Percentiles rank a stretch among this genome's conserved stretches.
These are phyloP conservation scores for Silene coronaria DNA, from an alignment of 179 eudicot species.

Conservation along the genomic window DNA sequence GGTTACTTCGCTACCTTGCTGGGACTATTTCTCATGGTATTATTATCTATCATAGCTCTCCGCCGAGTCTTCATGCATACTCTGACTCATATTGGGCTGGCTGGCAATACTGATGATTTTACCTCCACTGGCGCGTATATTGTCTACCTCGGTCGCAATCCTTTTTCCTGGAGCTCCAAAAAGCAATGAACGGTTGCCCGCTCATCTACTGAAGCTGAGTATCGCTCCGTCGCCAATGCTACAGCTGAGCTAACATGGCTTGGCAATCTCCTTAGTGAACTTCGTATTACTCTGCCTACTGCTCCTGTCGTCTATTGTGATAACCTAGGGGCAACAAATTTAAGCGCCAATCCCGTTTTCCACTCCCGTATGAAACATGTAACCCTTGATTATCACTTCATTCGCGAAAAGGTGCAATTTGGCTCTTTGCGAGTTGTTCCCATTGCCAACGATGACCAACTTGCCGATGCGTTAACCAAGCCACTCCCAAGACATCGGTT, in stretches of 20 bases:
- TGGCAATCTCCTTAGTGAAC: neutral
- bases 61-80: neutral
- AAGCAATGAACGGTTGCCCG: neutral
- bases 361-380: neutral
- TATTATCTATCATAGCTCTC: neutral
- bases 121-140: neutral
- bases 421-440: neutral
- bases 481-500: neutral
- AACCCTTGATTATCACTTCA: neutral
- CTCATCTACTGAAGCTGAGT: neutral
- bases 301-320: neutral
- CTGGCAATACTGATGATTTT: neutral
- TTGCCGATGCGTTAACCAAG: neutral
- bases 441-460: neutral
- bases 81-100: neutral
- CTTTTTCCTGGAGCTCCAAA: neutral
- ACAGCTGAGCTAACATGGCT: neutral
- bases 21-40: neutral
- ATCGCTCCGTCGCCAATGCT: neutral
- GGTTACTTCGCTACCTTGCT: neutral
- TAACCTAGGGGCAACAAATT: neutral
- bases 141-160: neutral
- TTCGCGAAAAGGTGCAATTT: neutral
- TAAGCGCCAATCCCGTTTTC: neutral
- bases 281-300: neutral